A percentile compares a stretch with the other conserved stretches of the same genome.
Evolutionary conservation across 805 yeast species (phyloP).

Genomic region (Yarrowia porcina): DNA sequence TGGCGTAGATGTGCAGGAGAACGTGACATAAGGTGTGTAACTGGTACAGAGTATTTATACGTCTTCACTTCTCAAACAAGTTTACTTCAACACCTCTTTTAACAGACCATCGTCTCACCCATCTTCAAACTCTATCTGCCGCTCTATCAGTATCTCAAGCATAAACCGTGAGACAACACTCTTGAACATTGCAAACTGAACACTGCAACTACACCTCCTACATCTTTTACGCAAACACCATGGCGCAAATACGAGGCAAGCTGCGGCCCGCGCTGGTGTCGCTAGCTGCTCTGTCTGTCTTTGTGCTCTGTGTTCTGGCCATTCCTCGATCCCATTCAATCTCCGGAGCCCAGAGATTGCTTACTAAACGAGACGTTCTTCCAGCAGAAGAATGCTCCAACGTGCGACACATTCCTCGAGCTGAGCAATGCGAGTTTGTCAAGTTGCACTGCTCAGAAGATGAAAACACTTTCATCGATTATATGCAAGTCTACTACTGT

Average conservation of each 20-base stretch:
- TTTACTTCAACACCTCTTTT: background rate
- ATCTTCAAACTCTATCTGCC: background rate
- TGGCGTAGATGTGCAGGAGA: no score
- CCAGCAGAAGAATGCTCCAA: slow-evolving; percentile 13
- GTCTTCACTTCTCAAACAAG: no score
- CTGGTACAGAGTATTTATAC: no score
- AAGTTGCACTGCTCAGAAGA: slow-evolving; percentile 38
- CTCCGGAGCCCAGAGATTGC: background rate
- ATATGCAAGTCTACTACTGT: slow-evolving; percentile 38
- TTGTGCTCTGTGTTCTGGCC: slow-evolving; percentile 9
- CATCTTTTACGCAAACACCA: background rate
- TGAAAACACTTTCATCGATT: slow-evolving; percentile 42
- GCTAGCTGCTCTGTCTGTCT: background rate
- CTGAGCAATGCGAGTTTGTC: slow-evolving; percentile 41
- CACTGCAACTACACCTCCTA: no score
- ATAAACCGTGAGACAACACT: background rate
- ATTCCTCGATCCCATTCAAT: slow-evolving; percentile 20
- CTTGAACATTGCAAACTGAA: background rate
- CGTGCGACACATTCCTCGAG: background rate
- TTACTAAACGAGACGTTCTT: slow-evolving; percentile 1
- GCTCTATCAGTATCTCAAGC: slow-evolving; percentile 3
- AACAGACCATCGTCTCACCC: background rate
- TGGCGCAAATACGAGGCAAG: slow-evolving; percentile 21
- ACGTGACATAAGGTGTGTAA: no score
- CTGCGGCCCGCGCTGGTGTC: background rate